Conservation (phyloP, 345 rosid genomes). For the Arabis hirsuta region DNA sequence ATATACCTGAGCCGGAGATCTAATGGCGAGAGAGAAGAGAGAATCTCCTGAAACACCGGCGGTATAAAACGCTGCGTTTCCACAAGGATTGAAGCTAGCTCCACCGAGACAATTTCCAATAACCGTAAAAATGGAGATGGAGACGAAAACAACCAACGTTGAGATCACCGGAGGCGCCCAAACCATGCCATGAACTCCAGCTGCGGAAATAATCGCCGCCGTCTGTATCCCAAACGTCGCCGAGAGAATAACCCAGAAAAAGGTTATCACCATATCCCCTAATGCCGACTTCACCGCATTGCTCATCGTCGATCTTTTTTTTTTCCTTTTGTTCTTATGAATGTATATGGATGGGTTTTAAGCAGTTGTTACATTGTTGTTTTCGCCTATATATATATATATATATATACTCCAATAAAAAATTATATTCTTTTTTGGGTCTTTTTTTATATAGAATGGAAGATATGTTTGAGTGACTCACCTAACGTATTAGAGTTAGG, state of each 20-base stretch:
- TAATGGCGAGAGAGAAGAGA: slow-evolving; percentile 83
- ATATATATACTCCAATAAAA: slow-evolving; percentile 8
- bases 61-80: slow-evolving; percentile 79
- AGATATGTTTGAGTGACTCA: slow-evolving; percentile 42
- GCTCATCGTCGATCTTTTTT: slow-evolving; percentile 41
- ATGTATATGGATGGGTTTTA: slow-evolving; percentile 4
- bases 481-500: slow-evolving; percentile 30
- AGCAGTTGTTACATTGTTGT: slow-evolving; percentile 10
- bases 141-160: slow-evolving; percentile 63
- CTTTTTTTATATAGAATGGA: background rate
- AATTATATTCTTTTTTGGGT: background rate
- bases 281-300: slow-evolving; percentile 61
- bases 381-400: background rate
- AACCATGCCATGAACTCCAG: slow-evolving; percentile 53
- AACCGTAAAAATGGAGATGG: slow-evolving; percentile 60
- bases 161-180: slow-evolving; percentile 61
- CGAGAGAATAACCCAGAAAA: slow-evolving; percentile 73
- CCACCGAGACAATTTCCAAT: slow-evolving; percentile 76
- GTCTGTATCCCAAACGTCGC: slow-evolving; percentile 69
- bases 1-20: slow-evolving; percentile 88
- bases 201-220: slow-evolving; percentile 51
- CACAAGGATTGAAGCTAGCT: slow-evolving; percentile 92
- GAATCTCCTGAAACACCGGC: slow-evolving; percentile 77
- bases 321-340: background rate
- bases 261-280: slow-evolving; percentile 69